Percentiles rank a stretch among this genome's conserved stretches.
These are phyloP conservation scores for Pyrrhoderma noxium DNA, from an alignment of 1,284 basidiomycete species.

Conservation along the genomic window DNA sequence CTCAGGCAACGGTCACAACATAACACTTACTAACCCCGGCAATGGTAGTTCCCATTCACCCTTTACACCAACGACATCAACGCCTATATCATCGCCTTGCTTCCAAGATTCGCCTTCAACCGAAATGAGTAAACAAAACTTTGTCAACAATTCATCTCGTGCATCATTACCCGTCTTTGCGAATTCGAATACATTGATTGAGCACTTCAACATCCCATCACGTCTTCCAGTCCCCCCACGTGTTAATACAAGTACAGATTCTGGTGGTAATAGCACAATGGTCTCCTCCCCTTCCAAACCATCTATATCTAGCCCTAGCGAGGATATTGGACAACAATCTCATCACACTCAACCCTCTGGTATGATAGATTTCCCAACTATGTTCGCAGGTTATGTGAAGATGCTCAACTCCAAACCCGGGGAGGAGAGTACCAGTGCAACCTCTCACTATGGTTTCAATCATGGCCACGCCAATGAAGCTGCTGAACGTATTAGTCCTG, in stretches of 20 bases:
- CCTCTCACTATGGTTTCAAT: too few relatives aligned
- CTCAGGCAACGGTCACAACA: too few relatives aligned
- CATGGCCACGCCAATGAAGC: constrained; percentile 16
- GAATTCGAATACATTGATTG: constrained; percentile 49
- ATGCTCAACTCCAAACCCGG: constrained; percentile 37
- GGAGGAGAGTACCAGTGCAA: constrained; percentile 5
- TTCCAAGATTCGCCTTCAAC: too few relatives aligned
- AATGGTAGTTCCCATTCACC: too few relatives aligned
- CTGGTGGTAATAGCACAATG: constrained; percentile 25
- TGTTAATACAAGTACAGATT: constrained; percentile 34
- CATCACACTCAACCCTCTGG: too few relatives aligned
- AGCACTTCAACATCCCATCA: constrained; percentile 69
- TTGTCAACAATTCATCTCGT: constrained; percentile 35
- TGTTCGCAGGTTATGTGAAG: constrained; percentile 40
- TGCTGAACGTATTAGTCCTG: too few relatives aligned
- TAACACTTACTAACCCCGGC: too few relatives aligned
- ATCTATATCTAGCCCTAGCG: too few relatives aligned
- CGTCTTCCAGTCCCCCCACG: constrained; percentile 58
- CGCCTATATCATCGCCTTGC: too few relatives aligned
- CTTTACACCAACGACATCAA: too few relatives aligned
- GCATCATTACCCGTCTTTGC: constrained; percentile 40
- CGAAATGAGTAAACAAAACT: too few relatives aligned
- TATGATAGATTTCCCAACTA: constrained; percentile 25
- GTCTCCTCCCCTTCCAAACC: constrained; percentile 21
- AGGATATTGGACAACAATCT: neutral